A percentile compares a stretch with the other conserved stretches of the same genome.
These are phyloP conservation scores for Kluyveromyces aestuarii DNA, from an alignment of 805 yeast genomes.

Conservation along the genomic window DNA sequence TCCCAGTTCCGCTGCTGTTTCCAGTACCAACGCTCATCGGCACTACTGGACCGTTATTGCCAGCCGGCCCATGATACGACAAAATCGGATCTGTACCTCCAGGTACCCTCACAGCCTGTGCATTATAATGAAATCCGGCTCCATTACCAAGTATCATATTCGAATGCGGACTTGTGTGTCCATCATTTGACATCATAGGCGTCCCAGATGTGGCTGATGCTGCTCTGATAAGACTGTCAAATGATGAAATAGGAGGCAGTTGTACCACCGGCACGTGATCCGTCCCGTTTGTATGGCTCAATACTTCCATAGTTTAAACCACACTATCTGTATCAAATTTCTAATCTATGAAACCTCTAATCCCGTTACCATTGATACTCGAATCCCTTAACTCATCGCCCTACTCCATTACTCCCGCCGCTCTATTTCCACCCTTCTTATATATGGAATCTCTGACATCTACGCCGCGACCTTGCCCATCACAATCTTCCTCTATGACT, in stretches of 20 bases:
- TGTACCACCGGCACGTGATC: conserved; percentile 3
- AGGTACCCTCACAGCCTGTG: background rate
- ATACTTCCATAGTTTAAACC: background rate
- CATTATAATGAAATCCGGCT: background rate
- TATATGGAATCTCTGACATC: background rate
- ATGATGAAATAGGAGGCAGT: conserved; percentile 25
- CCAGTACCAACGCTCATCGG: background rate
- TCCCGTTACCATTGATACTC: background rate
- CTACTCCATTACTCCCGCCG: background rate
- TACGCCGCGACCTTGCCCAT: background rate
- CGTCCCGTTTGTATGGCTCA: background rate
- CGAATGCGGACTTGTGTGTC: background rate
- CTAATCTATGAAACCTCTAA: background rate
- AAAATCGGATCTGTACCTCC: background rate
- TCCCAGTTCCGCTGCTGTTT: background rate
- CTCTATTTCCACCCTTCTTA: background rate
- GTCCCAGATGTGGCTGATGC: conserved; percentile 10
- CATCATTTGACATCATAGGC: background rate
- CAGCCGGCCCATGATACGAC: background rate
- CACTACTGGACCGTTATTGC: no score
- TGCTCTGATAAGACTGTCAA: conserved; percentile 21
- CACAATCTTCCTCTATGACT: background rate
- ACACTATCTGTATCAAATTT: background rate
- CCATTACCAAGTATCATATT: background rate
- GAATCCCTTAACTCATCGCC: background rate